Evolutionary conservation across 164 flowering plant genomes (phyloP).

Genomic region (Malania oleifera): DNA sequence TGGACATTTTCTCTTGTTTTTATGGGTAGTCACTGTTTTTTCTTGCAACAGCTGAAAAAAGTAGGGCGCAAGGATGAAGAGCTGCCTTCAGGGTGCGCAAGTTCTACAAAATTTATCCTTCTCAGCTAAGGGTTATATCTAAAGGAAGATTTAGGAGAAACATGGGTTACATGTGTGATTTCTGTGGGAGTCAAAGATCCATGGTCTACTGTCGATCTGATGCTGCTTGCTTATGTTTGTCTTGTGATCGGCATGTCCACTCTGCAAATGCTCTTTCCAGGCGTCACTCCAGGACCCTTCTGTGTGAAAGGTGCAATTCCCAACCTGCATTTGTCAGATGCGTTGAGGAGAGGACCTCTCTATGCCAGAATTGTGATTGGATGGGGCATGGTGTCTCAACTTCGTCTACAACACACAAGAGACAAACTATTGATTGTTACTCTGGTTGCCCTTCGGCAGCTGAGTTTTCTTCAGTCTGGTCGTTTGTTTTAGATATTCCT

Average conservation of each 20-base stretch:
- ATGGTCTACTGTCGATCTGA: constrained; percentile 89
- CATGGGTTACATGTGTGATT: constrained; percentile 87
- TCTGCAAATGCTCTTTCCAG: constrained; percentile 89
- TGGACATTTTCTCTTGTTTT: no score
- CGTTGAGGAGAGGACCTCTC: constrained; percentile 60
- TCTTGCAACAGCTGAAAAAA: no score
- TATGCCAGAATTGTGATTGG: constrained; percentile 91
- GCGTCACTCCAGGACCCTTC: constrained; percentile 81
- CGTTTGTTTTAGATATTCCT: constrained; percentile 52
- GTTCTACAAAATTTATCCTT: not conserved
- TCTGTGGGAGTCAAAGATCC: constrained; percentile 78
- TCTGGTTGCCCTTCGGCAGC: constrained; percentile 88
- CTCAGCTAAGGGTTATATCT: not conserved
- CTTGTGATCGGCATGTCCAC: constrained; percentile 90
- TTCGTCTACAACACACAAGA: constrained; percentile 43
- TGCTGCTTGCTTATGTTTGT: constrained; percentile 82
- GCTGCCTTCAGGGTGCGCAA: no score
- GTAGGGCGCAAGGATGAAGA: no score
- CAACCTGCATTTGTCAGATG: constrained; percentile 83
- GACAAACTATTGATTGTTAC: constrained; percentile 67
- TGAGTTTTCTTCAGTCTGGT: constrained; percentile 75
- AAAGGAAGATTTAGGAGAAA: constrained; percentile 6
- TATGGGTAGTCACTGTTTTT: no score
- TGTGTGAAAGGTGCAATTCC: constrained; percentile 79
- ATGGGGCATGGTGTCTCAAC: constrained; percentile 43